phyloP scores from a whole-genome alignment of 306 rosid genomes.

The Quercus wislizeni region DNA sequence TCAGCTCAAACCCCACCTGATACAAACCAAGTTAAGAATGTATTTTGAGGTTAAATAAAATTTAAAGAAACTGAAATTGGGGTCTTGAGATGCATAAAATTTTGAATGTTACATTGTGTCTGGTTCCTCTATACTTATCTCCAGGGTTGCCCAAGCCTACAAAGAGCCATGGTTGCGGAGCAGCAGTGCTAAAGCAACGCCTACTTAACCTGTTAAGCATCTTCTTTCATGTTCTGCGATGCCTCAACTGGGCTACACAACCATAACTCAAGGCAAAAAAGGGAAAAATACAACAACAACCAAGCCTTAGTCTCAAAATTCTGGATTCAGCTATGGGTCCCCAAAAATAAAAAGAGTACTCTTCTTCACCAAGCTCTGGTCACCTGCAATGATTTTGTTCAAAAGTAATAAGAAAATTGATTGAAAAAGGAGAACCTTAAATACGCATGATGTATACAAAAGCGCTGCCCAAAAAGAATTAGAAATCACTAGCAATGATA shows the following conservation, averaged over 20 bases:
- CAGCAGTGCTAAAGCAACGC: constrained; percentile 48
- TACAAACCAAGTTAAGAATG: constrained; percentile 4
- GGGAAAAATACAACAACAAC: no score
- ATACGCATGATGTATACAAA: background rate
- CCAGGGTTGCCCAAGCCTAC: constrained; percentile 93
- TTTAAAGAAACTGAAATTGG: background rate
- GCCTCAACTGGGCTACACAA: background rate
- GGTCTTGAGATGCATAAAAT: background rate
- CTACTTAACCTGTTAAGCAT: constrained; percentile 48
- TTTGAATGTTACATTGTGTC: constrained; percentile 62
- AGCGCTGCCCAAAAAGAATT: background rate
- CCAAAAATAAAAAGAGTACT: background rate
- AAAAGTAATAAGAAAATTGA: background rate
- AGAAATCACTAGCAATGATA: background rate
- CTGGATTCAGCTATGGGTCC: no score
- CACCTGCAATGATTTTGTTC: background rate
- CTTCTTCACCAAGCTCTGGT: background rate
- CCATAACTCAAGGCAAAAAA: background rate
- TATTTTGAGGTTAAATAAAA: background rate
- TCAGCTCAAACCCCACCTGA: constrained; percentile 87
- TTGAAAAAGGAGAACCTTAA: background rate
- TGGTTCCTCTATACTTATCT: constrained; percentile 71
- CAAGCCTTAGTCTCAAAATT: no score
- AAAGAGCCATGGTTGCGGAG: constrained; percentile 74
- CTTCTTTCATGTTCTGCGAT: background rate